Conservation (phyloP, 495 filamentous ascomycete genomes). For the Lindgomyces ingoldianus region DNA sequence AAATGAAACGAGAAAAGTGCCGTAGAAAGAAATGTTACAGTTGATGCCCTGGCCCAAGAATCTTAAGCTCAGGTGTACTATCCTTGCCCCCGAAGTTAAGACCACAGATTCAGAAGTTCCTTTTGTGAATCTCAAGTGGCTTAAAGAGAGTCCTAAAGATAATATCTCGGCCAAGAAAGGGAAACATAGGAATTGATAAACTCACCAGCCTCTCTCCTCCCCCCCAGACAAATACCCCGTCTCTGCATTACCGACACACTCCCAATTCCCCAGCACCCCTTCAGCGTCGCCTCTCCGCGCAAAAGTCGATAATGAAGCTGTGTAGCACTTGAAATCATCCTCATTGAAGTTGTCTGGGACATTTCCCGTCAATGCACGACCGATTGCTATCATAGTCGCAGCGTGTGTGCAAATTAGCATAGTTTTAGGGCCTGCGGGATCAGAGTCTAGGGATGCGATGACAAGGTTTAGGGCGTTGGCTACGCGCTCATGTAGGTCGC, state of each 20-base stretch:
- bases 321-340: slow-evolving; percentile 86
- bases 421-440: slow-evolving; percentile 55
- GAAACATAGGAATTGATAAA: too few relatives aligned
- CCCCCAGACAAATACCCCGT: slow-evolving; percentile 76
- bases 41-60: too few relatives aligned
- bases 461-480: slow-evolving; percentile 69
- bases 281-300: slow-evolving; percentile 50
- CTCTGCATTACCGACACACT: slow-evolving; percentile 75
- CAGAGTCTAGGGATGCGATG: slow-evolving; percentile 68
- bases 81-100: too few relatives aligned
- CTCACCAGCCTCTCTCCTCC: slow-evolving; percentile 87
- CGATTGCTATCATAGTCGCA: slow-evolving; percentile 81
- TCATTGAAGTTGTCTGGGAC: slow-evolving; percentile 67
- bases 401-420: slow-evolving; percentile 89
- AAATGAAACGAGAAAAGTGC: slow-evolving; percentile 2
- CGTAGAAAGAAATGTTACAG: too few relatives aligned
- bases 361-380: slow-evolving; percentile 71
- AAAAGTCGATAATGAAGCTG: slow-evolving; percentile 74
- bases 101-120: too few relatives aligned
- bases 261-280: slow-evolving; percentile 82
- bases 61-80: too few relatives aligned
- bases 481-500: slow-evolving; percentile 75
- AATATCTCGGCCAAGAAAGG: too few relatives aligned
- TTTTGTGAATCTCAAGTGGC: too few relatives aligned
- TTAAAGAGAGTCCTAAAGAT: too few relatives aligned